Conservation (phyloP, 345 rosid species). For the Eucalyptus curtisii region DNA sequence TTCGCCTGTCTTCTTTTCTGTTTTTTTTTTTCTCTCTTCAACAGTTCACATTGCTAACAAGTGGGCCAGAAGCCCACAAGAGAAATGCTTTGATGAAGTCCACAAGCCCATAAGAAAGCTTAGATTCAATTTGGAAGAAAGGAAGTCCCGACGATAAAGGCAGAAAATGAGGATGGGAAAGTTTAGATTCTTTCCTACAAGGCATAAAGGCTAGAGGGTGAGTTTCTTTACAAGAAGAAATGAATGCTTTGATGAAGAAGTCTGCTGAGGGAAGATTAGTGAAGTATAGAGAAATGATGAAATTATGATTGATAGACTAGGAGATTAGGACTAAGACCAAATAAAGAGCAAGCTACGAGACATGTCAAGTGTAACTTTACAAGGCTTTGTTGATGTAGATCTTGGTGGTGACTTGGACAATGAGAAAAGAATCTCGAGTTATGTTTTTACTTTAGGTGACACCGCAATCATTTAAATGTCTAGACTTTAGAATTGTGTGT, state of each 20-base stretch:
- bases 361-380: background rate
- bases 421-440: background rate
- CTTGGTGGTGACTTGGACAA: background rate
- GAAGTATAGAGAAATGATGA: background rate
- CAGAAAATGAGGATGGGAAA: background rate
- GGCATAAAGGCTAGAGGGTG: background rate
- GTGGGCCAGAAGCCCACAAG: background rate
- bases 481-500: background rate
- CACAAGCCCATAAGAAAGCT: background rate
- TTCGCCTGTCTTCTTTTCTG: accelerated
- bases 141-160: accelerated
- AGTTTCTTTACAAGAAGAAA: background rate
- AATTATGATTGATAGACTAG: background rate
- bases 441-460: background rate
- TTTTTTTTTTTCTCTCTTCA: background rate
- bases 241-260: background rate
- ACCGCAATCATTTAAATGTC: no score
- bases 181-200: background rate
- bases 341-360: background rate
- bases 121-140: background rate
- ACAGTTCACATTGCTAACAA: background rate
- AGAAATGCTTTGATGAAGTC: no score
- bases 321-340: background rate
- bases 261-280: background rate
- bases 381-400: background rate